phyloP scores from a whole-genome alignment of 345 rosid species.

The Draba incana region DNA sequence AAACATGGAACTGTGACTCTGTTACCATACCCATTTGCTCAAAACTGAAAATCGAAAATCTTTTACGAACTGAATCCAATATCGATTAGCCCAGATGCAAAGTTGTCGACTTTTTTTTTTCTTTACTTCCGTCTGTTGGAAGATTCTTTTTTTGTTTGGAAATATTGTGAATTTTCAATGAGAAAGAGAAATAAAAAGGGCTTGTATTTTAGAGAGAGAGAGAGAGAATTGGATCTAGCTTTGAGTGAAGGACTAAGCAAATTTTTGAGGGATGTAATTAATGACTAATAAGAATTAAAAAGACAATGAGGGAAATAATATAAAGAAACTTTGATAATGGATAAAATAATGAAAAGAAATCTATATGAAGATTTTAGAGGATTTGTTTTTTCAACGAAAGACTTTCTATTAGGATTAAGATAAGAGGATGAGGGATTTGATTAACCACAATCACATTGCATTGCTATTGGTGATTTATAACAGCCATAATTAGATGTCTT shows the following conservation, averaged over 20 bases:
- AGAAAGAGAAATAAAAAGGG: constrained; percentile 8
- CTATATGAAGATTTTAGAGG: constrained; percentile 35
- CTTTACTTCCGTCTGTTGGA: not conserved
- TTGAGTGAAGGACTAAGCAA: constrained; percentile 31
- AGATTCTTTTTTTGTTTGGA: not conserved
- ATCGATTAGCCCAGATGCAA: constrained; percentile 13
- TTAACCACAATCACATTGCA: not conserved
- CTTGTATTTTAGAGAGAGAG: constrained; percentile 6
- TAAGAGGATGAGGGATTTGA: constrained; percentile 31
- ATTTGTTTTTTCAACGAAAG: constrained; percentile 36
- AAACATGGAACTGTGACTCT: constrained; percentile 78
- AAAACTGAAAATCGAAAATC: not conserved
- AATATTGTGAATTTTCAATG: constrained; percentile 26
- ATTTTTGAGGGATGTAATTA: constrained; percentile 5
- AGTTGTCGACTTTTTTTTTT: constrained; percentile 13
- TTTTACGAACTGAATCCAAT: constrained; percentile 5
- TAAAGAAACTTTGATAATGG: constrained; percentile 23
- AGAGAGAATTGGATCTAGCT: constrained; percentile 19
- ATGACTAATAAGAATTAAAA: not conserved
- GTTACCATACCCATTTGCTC: constrained; percentile 42
- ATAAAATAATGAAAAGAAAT: constrained; percentile 35
- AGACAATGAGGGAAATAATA: constrained; percentile 15
- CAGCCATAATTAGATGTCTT: too few relatives aligned
- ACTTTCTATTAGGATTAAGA: constrained; percentile 22
- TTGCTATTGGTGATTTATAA: too few relatives aligned